Conservation (phyloP, 2,329 filamentous ascomycete species). For the Ophiostoma sp. region DNA sequence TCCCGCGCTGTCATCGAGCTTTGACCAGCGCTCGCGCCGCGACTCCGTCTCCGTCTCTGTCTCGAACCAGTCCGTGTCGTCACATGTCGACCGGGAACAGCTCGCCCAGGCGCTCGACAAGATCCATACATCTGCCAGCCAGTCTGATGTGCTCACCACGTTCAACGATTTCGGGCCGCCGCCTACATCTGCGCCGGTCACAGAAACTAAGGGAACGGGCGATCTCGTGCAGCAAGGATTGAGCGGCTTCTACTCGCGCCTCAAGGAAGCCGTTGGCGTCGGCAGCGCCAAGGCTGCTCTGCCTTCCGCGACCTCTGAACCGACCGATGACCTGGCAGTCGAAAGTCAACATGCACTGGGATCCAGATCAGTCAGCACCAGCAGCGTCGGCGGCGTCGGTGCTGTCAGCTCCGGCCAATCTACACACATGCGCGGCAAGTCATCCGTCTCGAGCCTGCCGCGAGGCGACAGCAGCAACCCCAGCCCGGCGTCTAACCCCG, state of each 20-base stretch:
- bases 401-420: slow-evolving; percentile 18
- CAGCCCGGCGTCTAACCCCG: slow-evolving; percentile 23
- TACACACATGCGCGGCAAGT: slow-evolving; percentile 33
- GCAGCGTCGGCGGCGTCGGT: slow-evolving; percentile 34
- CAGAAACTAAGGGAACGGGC: slow-evolving; percentile 64
- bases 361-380: slow-evolving; percentile 33
- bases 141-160: slow-evolving; percentile 76
- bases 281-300: slow-evolving; percentile 48
- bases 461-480: slow-evolving; percentile 31
- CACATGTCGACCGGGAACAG: slow-evolving; percentile 64
- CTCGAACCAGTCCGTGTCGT: slow-evolving; percentile 39
- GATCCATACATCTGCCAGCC: slow-evolving; percentile 84
- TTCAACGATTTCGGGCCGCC: slow-evolving; percentile 87
- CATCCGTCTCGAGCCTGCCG: slow-evolving; percentile 29
- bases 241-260: slow-evolving; percentile 79
- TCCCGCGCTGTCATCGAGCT: slow-evolving; percentile 21
- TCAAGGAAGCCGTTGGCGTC: slow-evolving; percentile 72
- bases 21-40: slow-evolving; percentile 35
- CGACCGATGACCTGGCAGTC: not conserved
- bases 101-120: slow-evolving; percentile 73
- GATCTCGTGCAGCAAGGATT: slow-evolving; percentile 80
- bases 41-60: slow-evolving; percentile 38
- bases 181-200: slow-evolving; percentile 48
- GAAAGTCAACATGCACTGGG: not conserved
- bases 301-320: not conserved